A percentile compares a stretch with the other conserved stretches of the same genome.
Conservation (phyloP, 2,329 filamentous ascomycete genomes). For the Corinectria fuckeliana region DNA sequence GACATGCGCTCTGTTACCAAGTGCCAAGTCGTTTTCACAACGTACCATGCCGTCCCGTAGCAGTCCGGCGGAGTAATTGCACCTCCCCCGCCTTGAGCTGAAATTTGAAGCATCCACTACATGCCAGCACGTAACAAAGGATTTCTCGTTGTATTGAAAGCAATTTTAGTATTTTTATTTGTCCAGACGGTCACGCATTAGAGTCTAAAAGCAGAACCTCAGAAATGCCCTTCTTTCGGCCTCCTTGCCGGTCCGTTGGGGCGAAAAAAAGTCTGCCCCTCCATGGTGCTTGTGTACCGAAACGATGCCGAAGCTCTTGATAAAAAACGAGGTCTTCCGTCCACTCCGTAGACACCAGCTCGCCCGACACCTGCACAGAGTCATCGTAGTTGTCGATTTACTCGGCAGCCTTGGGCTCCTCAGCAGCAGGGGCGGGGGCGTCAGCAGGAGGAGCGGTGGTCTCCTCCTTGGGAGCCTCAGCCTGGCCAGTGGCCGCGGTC, state of each 20-base stretch:
- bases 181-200: conserved; percentile 62
- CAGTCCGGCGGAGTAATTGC: not conserved
- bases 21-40: not conserved
- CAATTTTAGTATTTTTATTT: conserved; percentile 60
- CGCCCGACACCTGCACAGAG: conserved; percentile 51
- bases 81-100: conserved; percentile 3
- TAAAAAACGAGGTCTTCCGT: conserved; percentile 63
- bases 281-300: conserved; percentile 52
- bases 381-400: conserved; percentile 50
- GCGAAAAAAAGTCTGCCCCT: conserved; percentile 44
- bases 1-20: not conserved
- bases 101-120: not conserved
- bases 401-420: conserved; percentile 74
- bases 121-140: conserved; percentile 18
- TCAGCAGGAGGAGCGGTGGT: conserved; percentile 62
- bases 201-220: conserved; percentile 62
- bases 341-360: conserved; percentile 70
- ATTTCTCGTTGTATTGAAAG: conserved; percentile 45
- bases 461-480: conserved; percentile 55
- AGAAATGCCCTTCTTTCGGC: conserved; percentile 55
- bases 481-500: conserved; percentile 65
- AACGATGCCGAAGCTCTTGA: conserved; percentile 56
- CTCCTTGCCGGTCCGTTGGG: conserved; percentile 48
- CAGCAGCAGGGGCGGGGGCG: conserved; percentile 54
- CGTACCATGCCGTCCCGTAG: not conserved